Base-by-base conservation (phyloP, 192 early-diverging fungal genomes). In the Coemansia sp. region DNA sequence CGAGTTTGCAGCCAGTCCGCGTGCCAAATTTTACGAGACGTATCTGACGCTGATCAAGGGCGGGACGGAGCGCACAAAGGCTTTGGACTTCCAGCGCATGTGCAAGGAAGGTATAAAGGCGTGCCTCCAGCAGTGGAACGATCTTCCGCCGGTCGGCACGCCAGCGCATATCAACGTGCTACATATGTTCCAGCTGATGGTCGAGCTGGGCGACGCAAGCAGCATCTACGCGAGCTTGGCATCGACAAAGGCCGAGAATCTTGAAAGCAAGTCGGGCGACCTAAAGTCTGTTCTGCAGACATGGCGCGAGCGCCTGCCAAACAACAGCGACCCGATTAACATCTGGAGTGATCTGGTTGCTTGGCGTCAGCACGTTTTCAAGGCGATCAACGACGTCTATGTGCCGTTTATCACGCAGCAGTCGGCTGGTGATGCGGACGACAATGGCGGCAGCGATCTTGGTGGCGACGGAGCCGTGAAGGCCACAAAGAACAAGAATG, bases 281-380 rank as follows among this genome's bases (percentile, higher is more conserved):
- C 75, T 98, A 27, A 98, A 98, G 67, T 87, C 87, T 31, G 87
- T 91, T 20, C 74, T 99, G 20, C 85, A 89, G 55, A 98, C 93
- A 4, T 99, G 98, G 98, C 82, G 96, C 61, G 98, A 99, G 62
- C 85, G 98, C 14, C 78, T 98, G 41, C 98, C 98, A 13, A 98
- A 96, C 69, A 83, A 84, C 37, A 96, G 94, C 92, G 96, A 98
- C 65, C 94, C 97, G 64, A 98, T 99, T 71, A 91, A 91, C 57
- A 82, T 99, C 8, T 99, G 98, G 98, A 95, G 93, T 64, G 93
- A 98, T 61, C 67, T 98, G 47, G 93, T 99, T 6, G 91, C 94
- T 10, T 99, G 96, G 96, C 84, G 98, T 29, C 95, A 96, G 74
- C 96, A 98, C 57, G 89, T 98, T 11, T 99, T 99, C 66, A 87